phyloP scores from a whole-genome alignment of 1,284 basidiomycete species.

The Cryptococcus amylolentus region DNA sequence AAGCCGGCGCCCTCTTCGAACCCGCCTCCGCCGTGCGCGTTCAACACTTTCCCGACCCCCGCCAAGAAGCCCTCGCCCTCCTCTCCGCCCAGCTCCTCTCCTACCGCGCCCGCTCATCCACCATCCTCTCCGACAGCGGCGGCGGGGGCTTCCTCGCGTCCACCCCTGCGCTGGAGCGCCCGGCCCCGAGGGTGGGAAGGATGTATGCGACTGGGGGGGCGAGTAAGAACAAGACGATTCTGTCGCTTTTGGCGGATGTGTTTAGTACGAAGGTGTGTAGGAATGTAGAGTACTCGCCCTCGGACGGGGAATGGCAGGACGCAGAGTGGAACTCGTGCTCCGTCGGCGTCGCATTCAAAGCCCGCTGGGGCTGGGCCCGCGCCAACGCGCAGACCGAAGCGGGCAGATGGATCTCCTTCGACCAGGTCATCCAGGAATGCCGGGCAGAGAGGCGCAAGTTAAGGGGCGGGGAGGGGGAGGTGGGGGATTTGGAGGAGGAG shows the following conservation, averaged over 20 bases:
- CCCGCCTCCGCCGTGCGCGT: slow-evolving; percentile 22
- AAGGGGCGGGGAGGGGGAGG: slow-evolving; percentile 4
- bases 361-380: slow-evolving; percentile 45
- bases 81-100: slow-evolving; percentile 76
- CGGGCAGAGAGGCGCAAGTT: slow-evolving; percentile 10
- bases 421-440: slow-evolving; percentile 29
- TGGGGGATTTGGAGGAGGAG: background rate
- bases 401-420: slow-evolving; percentile 22
- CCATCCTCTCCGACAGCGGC: slow-evolving; percentile 63
- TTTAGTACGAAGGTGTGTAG: slow-evolving; percentile 66
- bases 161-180: slow-evolving; percentile 33
- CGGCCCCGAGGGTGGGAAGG: slow-evolving; percentile 57
- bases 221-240: slow-evolving; percentile 68
- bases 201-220: slow-evolving; percentile 78
- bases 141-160: slow-evolving; percentile 7
- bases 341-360: slow-evolving; percentile 47
- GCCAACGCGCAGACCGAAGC: slow-evolving; percentile 1
- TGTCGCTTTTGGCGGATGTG: slow-evolving; percentile 72
- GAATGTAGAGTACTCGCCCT: slow-evolving; percentile 31
- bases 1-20: slow-evolving; percentile 16
- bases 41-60: slow-evolving; percentile 41
- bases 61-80: slow-evolving; percentile 71
- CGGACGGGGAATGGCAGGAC: slow-evolving; percentile 12
- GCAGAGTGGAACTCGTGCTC: slow-evolving; percentile 45
- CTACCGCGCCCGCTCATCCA: slow-evolving; percentile 34